Base-by-base conservation (phyloP, 371 early-diverging fungal species). In the Lichtheimia hyalospora region DNA sequence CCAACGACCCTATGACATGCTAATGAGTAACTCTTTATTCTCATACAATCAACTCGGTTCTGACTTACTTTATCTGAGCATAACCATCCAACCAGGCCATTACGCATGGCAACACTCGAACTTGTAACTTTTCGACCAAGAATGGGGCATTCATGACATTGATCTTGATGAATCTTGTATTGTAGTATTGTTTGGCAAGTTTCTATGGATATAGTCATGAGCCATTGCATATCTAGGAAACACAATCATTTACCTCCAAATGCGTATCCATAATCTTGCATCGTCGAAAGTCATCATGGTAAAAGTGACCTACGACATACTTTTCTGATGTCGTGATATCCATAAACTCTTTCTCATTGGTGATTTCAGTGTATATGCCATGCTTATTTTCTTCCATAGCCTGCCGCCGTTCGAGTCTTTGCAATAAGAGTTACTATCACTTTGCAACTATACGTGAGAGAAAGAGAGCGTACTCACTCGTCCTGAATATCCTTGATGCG, bases 231-330 rank as follows among this genome's bases (percentile, higher is more conserved):
- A n/a, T 21, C 20, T n/a, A n/a, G n/a, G 6, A 16, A 34, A 34
- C 1, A 1, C 23, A 3, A 54, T 21, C 25, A 49, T 39, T 42
- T 74, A 89, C 88, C 68, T 87, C 86, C 49, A 97, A 68, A 72
- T 98, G 97, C 59, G 76, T 86, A 74, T 97, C 96, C 77, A 98
- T 88, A 50, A 97, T 93, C 69, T 92, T 86, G 67, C 99, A 97
- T 46, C 95, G 84, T 61, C 93, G 84, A 75, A 97, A 98, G 61
- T 96, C 95, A 52, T 87, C 81, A 66, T 95, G 96, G 51, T 79
- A 92, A 66, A 98, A 98, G 64, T 96, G 96, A 6, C 94, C 89
- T 5, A 94, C 91, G 27, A 85, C 84, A 44, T 84, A 76, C 52
- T 88, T 85, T n/a, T 85, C 81, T 18, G 74, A 79, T 27, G 95